Base-by-base conservation (phyloP, 2,329 filamentous ascomycete species). In the Sphaerulina populicola region DNA sequence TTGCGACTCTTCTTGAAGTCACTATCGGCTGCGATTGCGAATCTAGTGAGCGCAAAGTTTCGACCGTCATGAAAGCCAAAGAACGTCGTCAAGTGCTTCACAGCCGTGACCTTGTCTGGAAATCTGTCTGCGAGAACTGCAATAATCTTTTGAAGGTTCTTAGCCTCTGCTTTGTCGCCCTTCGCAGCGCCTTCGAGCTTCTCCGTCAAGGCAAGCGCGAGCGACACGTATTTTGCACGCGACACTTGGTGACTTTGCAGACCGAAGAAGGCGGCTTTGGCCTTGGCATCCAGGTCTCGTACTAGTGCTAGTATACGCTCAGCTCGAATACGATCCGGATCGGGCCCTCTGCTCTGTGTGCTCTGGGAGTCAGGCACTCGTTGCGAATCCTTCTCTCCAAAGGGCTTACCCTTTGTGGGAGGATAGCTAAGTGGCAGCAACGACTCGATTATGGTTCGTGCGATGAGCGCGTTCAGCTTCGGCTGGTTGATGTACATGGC, bases 1-100 rank as follows among this genome's bases (percentile, higher is more conserved):
- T 90, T 88, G 56, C 85, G 81, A 40, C 96, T 88, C 36, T 88
- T 95, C 62, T 88, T 85, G 68, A 95, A 97, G 64, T 98, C 93
- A 61, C 86, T 90, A 56, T 91, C 85, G 3, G 86, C 82, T 29
- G 83, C 84, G 66, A 90, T 88, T 47, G 88, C 82, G 66, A 90
- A 96, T 51, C 86, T 83, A 58, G 96, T 82, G 18, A 98, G 80
- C 62, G 94, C 86, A 68, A 96, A 97, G 61, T 81, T 86, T 50
- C 93, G 83, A 46, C 91, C 84, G 66, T 98, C 90, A 63, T 97
- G 88, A 60, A 84, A 77, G 68, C 91, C 95, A 35, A 88, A 89
- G 65, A 96, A 97, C 62, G 87, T 94, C 71, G 87, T 83, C 10
- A 98, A 73, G 68, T 97, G 89, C 12, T 81, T 79, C 31, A 79